A percentile compares a stretch with the other conserved stretches of the same genome.
These are phyloP conservation scores for Sporothrix schenckii DNA, from an alignment of 2,329 filamentous ascomycete species.

Conservation along the genomic window DNA sequence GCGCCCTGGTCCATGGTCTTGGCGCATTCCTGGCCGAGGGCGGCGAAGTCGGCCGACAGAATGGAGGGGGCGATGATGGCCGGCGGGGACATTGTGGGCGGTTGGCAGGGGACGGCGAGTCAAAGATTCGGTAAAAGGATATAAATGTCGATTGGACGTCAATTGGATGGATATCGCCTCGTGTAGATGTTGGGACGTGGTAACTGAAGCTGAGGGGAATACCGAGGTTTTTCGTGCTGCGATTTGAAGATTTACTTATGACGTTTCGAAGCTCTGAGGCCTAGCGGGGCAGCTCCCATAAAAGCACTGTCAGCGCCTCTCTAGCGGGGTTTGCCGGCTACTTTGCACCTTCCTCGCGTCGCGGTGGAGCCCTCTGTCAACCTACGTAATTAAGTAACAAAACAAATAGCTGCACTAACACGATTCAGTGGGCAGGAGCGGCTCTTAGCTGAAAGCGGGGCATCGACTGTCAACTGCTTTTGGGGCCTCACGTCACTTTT, in stretches of 20 bases:
- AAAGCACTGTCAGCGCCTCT: slow-evolving; percentile 1
- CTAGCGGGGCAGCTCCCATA: slow-evolving; percentile 8
- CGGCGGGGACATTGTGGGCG: slow-evolving; percentile 71
- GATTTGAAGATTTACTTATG: background rate
- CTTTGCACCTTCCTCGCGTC: slow-evolving; percentile 15
- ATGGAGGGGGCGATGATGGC: slow-evolving; percentile 99
- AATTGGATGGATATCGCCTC: background rate
- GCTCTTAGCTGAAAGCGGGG: background rate
- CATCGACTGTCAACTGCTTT: background rate
- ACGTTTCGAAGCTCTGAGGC: slow-evolving; percentile 14
- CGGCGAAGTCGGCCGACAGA: slow-evolving; percentile 91
- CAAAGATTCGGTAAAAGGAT: background rate
- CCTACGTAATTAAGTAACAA: background rate
- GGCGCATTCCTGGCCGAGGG: slow-evolving; percentile 82
- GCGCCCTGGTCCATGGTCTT: slow-evolving; percentile 83
- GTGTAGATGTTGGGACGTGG: background rate
- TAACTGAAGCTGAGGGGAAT: background rate
- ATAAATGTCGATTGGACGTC: background rate
- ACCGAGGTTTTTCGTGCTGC: background rate
- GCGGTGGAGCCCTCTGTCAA: background rate
- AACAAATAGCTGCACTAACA: background rate
- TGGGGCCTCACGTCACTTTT: slow-evolving; percentile 17
- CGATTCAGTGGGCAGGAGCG: background rate
- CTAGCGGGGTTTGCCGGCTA: slow-evolving; percentile 12
- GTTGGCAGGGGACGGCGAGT: background rate